Base-by-base conservation (phyloP, 2,329 filamentous ascomycete species). In the Fusarium phyllophilum region DNA sequence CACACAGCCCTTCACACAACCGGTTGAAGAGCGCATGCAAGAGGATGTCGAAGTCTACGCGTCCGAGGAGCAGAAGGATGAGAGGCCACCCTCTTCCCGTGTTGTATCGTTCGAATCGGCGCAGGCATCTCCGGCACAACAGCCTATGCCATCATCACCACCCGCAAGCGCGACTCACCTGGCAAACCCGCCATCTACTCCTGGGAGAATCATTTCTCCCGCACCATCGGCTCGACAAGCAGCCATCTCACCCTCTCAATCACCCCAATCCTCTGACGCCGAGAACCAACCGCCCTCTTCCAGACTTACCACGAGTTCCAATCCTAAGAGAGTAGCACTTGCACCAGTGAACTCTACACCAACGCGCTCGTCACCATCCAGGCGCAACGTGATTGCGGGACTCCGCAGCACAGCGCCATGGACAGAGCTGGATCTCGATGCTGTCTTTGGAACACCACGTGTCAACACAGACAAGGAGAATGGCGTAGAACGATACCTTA, bases 201-300 rank as follows among this genome's bases (percentile, higher is more conserved):
- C 87, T 7, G 79, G 80, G 26, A 75, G 83, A 42, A 73, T 78
- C 44, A 78, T 82, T 31, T 86, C 86, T 2, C 85, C 87, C 3
- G 85, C 84, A 0, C 83, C 85, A 4, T 85, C 85, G 10, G 86
- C 88, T 17, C 86, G 85, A 62, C 89, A 90, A 70, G 81, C 89
- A 18, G 88, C 83, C 3, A 75, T 89, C 11, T 90, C 89, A 1
- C 91, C 90, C 1, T 93, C 92, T 0, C 88, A 88, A 24, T 93
- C 93, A 3, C 91, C 91, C 0, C 93, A 94, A 75, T 92, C 93
- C 3, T 95, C 93, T 0, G 92, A 96, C 79, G 92, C 92, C 1
- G 94, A 96, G 81, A 96, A 96, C 75, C 90, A 89, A 54, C 93
- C 93, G 2, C 93, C 93, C 0, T 93, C 92, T 3, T 90, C 91